Conservation (phyloP, 768 basidiomycete species). For the Tricholoma sp. region DNA sequence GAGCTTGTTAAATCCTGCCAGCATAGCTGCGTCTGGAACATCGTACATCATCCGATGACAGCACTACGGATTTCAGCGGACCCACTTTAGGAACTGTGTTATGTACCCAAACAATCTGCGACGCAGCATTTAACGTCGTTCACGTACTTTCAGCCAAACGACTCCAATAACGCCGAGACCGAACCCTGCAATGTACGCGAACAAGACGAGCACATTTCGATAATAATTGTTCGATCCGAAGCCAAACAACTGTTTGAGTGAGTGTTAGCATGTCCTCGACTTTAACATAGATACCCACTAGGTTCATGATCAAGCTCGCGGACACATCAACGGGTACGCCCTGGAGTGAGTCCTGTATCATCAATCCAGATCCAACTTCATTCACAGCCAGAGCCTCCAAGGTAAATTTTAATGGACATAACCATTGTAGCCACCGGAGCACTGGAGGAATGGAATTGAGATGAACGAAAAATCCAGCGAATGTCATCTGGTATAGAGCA, state of each 20-base stretch:
- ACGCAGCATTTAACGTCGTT: constrained; percentile 47
- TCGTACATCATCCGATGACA: neutral
- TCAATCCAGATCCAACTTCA: constrained; percentile 84
- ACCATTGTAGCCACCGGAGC: constrained; percentile 90
- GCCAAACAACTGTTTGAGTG: constrained; percentile 64
- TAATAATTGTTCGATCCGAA: constrained; percentile 83
- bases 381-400: constrained; percentile 89
- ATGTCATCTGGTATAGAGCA: constrained; percentile 81
- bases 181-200: constrained; percentile 83
- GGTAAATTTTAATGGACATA: constrained; percentile 78
- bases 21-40: neutral
- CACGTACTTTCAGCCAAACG: constrained; percentile 76
- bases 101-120: neutral
- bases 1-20: neutral
- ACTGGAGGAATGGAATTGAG: constrained; percentile 81
- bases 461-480: constrained; percentile 91
- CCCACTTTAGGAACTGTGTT: neutral
- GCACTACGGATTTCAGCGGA: neutral
- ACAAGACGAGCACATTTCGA: constrained; percentile 81
- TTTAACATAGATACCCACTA: constrained; percentile 41
- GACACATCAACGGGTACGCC: constrained; percentile 82
- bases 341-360: constrained; percentile 72
- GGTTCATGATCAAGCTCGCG: constrained; percentile 80
- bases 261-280: neutral
- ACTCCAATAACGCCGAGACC: constrained; percentile 64